Conservation (phyloP, 805 yeast species). For the Saccharomycopsis sp. region DNA sequence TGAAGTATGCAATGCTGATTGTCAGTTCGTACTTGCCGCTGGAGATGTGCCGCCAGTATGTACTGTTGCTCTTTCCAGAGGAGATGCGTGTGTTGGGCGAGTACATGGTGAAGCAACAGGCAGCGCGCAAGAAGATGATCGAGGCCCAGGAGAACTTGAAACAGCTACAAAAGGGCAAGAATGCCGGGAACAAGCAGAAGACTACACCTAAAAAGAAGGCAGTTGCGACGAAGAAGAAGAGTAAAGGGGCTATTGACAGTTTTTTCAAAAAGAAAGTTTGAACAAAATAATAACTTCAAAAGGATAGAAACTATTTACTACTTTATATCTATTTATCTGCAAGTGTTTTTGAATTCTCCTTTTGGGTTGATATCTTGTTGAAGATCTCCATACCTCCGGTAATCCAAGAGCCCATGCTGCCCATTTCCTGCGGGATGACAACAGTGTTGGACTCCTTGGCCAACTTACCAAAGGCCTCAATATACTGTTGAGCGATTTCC, state of each 20-base stretch:
- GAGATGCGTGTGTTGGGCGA: not conserved
- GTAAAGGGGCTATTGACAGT: slow-evolving; percentile 62
- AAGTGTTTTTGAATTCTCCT: too few relatives aligned
- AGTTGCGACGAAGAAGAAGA: slow-evolving; percentile 34
- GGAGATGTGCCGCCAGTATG: not conserved
- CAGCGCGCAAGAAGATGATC: not conserved
- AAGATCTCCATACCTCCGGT: slow-evolving; percentile 71
- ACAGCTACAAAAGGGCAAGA: slow-evolving; percentile 25
- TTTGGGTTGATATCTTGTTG: slow-evolving; percentile 37
- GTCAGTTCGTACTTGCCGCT: slow-evolving; percentile 11
- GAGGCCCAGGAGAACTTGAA: slow-evolving; percentile 21
- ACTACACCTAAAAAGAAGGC: slow-evolving; percentile 25
- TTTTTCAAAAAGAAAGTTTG: slow-evolving; percentile 42
- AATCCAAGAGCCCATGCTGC: slow-evolving; percentile 65
- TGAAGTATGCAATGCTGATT: slow-evolving; percentile 9
- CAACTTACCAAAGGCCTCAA: slow-evolving; percentile 69
- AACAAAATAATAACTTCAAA: not conserved
- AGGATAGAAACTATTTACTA: too few relatives aligned
- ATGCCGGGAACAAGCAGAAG: slow-evolving; percentile 25
- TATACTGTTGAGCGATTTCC: slow-evolving; percentile 77
- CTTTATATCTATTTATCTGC: too few relatives aligned
- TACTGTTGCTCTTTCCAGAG: too few relatives aligned
- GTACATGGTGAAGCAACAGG: slow-evolving; percentile 4
- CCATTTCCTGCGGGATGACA: slow-evolving; percentile 66
- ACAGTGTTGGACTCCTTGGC: slow-evolving; percentile 78